Percentiles rank a stretch among this genome's conserved stretches.
Conservation (phyloP, 768 basidiomycete genomes). For the Pseudohyphozyma bogoriensis region DNA sequence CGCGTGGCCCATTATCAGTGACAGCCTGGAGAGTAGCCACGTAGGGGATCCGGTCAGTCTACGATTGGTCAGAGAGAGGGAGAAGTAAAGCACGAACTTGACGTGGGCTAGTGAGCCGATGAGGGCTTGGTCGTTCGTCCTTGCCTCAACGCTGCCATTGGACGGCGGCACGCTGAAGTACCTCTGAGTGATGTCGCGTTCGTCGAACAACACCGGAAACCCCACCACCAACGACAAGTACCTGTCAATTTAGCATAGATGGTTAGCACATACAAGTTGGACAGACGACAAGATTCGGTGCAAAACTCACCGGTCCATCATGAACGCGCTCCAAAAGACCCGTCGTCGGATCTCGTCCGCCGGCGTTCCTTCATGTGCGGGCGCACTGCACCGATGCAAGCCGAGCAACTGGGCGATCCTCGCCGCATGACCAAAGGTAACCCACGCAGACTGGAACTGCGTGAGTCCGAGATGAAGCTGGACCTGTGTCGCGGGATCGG, state of each 20-base stretch:
- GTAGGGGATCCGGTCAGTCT: background rate
- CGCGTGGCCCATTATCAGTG: background rate
- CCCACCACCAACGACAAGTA: background rate
- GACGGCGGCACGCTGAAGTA: background rate
- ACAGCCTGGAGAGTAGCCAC: background rate
- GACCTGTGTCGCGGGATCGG: background rate
- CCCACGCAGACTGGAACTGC: background rate
- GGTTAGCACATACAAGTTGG: background rate
- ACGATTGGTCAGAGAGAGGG: background rate
- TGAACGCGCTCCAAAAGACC: background rate
- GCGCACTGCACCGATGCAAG: background rate
- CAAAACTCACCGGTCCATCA: background rate
- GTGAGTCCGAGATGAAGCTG: background rate
- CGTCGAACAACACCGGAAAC: background rate
- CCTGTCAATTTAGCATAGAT: background rate
- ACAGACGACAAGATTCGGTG: background rate
- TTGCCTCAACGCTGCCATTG: background rate
- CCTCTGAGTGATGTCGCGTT: background rate
- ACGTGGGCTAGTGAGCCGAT: background rate
- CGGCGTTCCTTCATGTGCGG: no score
- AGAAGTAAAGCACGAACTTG: background rate
- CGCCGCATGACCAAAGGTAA: background rate
- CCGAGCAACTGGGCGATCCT: background rate
- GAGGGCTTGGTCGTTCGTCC: background rate
- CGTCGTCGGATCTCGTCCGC: background rate